Conservation (phyloP, 192 early-diverging fungal genomes). For the Coemansia sp. region DNA sequence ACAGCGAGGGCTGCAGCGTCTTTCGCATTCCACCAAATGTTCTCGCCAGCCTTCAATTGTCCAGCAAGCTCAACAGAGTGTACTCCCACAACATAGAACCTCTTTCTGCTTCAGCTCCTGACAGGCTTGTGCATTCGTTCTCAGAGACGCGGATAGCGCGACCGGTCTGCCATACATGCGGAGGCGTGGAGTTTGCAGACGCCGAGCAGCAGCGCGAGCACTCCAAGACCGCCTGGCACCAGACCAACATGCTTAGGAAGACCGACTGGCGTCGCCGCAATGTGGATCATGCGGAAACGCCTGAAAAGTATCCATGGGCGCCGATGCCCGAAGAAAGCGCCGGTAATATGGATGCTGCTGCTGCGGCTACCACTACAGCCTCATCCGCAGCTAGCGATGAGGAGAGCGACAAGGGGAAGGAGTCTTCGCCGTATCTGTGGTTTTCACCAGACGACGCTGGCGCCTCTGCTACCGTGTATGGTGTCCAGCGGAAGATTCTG, state of each 20-base stretch:
- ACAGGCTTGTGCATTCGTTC: neutral
- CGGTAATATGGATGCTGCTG: neutral
- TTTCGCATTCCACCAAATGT: slow-evolving; percentile 8
- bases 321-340: slow-evolving; percentile 2
- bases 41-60: slow-evolving; percentile 1
- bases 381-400: neutral
- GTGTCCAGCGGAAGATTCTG: slow-evolving; percentile 37
- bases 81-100: neutral
- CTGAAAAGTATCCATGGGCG: slow-evolving; percentile 32
- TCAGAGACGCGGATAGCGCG: slow-evolving; percentile 17
- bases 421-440: slow-evolving; percentile 28
- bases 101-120: neutral
- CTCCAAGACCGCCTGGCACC: slow-evolving; percentile 23
- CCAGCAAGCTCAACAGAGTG: slow-evolving; percentile 8
- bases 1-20: slow-evolving; percentile 6
- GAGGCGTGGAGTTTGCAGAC: slow-evolving; percentile 33
- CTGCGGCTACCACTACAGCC: neutral
- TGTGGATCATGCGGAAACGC: neutral
- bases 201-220: slow-evolving; percentile 29
- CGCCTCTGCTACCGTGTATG: slow-evolving; percentile 15
- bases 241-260: slow-evolving; percentile 24
- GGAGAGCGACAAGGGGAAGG: neutral
- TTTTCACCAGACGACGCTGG: slow-evolving; percentile 6
- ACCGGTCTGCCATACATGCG: slow-evolving; percentile 39
- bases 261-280: slow-evolving; percentile 23